Evolutionary conservation across 2,329 filamentous ascomycete genomes (phyloP).

Genomic region (Pyrenochaeta sp.): DNA sequence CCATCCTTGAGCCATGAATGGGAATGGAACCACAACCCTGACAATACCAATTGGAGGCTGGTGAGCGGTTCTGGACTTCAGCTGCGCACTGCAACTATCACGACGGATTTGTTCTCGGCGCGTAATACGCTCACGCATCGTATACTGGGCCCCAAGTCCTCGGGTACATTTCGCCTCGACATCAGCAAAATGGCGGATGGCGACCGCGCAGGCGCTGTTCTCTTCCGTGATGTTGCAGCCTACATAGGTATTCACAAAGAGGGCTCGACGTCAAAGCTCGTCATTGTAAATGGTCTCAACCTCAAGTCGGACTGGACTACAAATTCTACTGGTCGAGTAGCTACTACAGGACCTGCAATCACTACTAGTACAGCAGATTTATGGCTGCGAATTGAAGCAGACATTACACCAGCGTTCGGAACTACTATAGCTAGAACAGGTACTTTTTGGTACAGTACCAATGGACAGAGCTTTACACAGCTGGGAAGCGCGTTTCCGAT

Average conservation of each 20-base stretch:
- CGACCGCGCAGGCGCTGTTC: slow-evolving; percentile 61
- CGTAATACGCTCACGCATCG: slow-evolving; percentile 55
- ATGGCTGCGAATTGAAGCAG: slow-evolving; percentile 44
- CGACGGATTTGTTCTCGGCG: slow-evolving; percentile 58
- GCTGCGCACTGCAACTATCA: slow-evolving; percentile 62
- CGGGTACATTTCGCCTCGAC: slow-evolving; percentile 62
- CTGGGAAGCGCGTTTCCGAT: slow-evolving; percentile 43
- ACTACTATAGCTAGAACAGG: slow-evolving; percentile 28
- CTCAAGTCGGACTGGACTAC: slow-evolving; percentile 49
- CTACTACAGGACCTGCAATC: slow-evolving; percentile 30
- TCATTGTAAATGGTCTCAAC: slow-evolving; percentile 50
- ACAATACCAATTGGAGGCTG: slow-evolving; percentile 57
- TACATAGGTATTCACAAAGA: slow-evolving; percentile 62
- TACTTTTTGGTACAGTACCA: slow-evolving; percentile 49
- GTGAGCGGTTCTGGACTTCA: slow-evolving; percentile 52
- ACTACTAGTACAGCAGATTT: slow-evolving; percentile 30
- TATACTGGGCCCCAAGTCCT: slow-evolving; percentile 52
- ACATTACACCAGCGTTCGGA: slow-evolving; percentile 48
- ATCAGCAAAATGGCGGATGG: slow-evolving; percentile 60
- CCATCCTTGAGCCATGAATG: slow-evolving; percentile 56
- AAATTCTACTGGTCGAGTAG: slow-evolving; percentile 38
- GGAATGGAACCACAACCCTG: slow-evolving; percentile 72
- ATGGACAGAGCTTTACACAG: slow-evolving; percentile 43
- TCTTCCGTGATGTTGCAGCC: slow-evolving; percentile 63
- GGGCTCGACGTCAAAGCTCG: slow-evolving; percentile 45